Evolutionary conservation across 257 asterid genomes (phyloP), one percentile per base, ranked within the genome.

Genomic region (Lantana camara): DNA sequence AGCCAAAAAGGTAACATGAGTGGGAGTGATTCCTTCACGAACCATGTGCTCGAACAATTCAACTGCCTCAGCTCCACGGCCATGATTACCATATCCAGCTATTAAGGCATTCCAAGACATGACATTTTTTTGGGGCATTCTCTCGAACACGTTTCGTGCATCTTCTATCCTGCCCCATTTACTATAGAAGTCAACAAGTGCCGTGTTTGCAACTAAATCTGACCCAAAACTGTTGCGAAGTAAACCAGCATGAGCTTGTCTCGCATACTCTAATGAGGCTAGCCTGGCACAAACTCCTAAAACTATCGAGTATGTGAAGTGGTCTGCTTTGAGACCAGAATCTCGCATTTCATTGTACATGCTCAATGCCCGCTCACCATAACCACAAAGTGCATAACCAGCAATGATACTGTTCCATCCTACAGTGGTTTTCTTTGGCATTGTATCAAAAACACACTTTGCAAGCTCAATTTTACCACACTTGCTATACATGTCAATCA

Each of bases 111-210:
- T 89, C 97, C 98, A 89, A 2, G 87, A 85, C 15, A 85, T 20
- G n/a, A 87, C 68, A 38, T 87, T 89, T 67, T 83, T 92, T 29
- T 54, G 75, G 15, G 88, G 91, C 95, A 85, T 87, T 65, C 73
- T 78, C 32, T 92, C 88, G 27, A 89, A 89, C 20, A 89, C 81
- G 47, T 77, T 83, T 7, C 81, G 81, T 5, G 98, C 98, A 59
- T 89, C 97, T 63, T 83, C 90, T 69, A 89, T 75, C 75, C 86
- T 83, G 44, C 97, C 98, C 97, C 97, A 89, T 77, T 89, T 89
- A 75, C 92, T 72, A 56, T 92, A 89, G 77, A 92, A 87, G 76
- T 92, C 97, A 24, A 92, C 87, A 24, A 92, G 95, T 9, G 98
- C 77, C 32, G 96, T 85, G 66, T 73, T 92, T 57, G 96, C 91